Evolutionary conservation across 495 filamentous ascomycete species (phyloP), one percentile per base, ranked within the genome.

Genomic region (Rostrohypoxylon terebratum): DNA sequence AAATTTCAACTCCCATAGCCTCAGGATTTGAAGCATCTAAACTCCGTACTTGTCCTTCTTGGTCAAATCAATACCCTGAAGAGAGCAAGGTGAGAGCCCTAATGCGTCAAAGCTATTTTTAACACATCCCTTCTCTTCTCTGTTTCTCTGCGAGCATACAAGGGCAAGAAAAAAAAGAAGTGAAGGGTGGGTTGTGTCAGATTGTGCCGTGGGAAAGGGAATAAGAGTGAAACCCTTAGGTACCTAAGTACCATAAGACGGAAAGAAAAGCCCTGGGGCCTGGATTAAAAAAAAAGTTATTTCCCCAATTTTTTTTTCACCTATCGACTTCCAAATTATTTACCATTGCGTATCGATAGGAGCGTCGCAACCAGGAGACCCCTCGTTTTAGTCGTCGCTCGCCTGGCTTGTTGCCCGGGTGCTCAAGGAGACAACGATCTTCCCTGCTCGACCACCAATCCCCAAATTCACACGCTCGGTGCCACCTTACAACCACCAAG

Each of bases 241-340:
- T 25, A 31, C 20, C 20, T 13, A 53, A 20, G 48, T 25, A 58
- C 34, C 54, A 5, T 28, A 10, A 60, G 61, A 55, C 34, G 9
- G 40, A 55, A 55, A 40, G 50, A 62, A 50, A 28, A 28, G 28
- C 28, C 28, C 14, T 42, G 14, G 5, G 28, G 3, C 28, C 14
- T 42, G 14, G 5, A 42, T 44, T 28, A 64, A 64, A 21, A 59
- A 58, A 72, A 61, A 61, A 59, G 34, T 20, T 40, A 20, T 53
- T 44, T 50, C 63, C 44, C 63, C 59, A 51, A 40, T 69, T 69
- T 73, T 73, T 73, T 51, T 20, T 18, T 45, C 4, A 48, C 25
- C 57, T 69, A 73, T 69, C 71, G 61, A 73, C n/a, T n/a, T n/a
- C n/a, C n/a, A n/a, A n/a, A n/a, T 69, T 38, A 72, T 64, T 42